phyloP scores from a whole-genome alignment of 495 filamentous ascomycete genomes.

The Lophium mytilinum region DNA sequence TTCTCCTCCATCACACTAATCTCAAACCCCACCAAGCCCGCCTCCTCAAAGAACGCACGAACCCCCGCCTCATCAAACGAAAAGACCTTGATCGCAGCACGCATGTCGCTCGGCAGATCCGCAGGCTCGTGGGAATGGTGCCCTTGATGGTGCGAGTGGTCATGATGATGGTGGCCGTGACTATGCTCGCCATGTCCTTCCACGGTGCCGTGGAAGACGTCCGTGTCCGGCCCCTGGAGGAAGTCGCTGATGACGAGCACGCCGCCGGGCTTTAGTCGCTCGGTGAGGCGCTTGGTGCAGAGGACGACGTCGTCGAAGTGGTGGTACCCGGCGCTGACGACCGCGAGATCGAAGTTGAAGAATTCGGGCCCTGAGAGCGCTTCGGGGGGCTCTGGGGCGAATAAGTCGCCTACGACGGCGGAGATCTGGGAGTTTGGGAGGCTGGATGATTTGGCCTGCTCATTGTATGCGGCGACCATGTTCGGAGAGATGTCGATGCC shows the following conservation, averaged over 20 bases:
- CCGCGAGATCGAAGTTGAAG: conserved; percentile 54
- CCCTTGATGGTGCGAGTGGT: conserved; percentile 1
- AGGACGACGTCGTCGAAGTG: conserved; percentile 58
- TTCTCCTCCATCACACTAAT: conserved; percentile 8
- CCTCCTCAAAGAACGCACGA: conserved; percentile 13
- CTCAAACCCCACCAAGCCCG: conserved; percentile 20
- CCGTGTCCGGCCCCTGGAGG: conserved; percentile 33
- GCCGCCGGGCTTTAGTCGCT: conserved; percentile 54
- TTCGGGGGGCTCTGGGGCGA: conserved; percentile 35
- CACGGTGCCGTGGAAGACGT: conserved; percentile 19
- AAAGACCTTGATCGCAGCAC: conserved; percentile 2
- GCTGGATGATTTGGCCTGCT: background rate
- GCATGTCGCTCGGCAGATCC: background rate
- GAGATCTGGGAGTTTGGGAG: conserved; percentile 35
- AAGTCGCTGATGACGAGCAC: conserved; percentile 61
- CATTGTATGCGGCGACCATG: conserved; percentile 25
- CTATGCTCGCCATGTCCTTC: conserved; percentile 42
- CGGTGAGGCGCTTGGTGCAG: conserved; percentile 47
- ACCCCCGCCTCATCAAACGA: conserved; percentile 12
- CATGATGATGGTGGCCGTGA: conserved; percentile 23
- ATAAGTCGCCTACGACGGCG: conserved; percentile 54
- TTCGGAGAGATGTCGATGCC: conserved; percentile 62
- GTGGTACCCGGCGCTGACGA: conserved; percentile 61
- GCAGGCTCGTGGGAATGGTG: background rate
- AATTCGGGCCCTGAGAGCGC: conserved; percentile 41